These are phyloP conservation scores for Magnusiomyces suaveolens DNA, from an alignment of 1,139 yeast species.

Conservation along the genomic window DNA sequence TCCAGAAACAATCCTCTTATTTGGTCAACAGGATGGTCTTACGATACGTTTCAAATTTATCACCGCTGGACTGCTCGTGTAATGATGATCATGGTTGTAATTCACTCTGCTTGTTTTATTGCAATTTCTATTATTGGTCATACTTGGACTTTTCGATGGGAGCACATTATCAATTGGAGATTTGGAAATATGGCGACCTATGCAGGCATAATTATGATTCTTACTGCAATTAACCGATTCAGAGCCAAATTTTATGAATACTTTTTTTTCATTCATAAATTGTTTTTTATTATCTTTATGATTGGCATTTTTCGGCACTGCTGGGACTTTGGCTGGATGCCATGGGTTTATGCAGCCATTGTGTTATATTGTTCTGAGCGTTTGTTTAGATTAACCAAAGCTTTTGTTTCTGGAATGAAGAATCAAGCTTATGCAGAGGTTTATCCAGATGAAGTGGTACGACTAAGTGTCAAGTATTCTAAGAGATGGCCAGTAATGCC, in stretches of 20 bases:
- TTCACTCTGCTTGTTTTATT: conserved; percentile 30
- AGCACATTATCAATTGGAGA: conserved; percentile 39
- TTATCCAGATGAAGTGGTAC: conserved; percentile 22
- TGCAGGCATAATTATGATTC: conserved; percentile 33
- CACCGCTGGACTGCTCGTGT: conserved; percentile 58
- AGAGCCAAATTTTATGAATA: conserved; percentile 36
- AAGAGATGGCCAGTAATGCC: conserved; percentile 39
- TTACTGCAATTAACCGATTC: conserved; percentile 16
- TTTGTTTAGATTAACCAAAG: conserved; percentile 28
- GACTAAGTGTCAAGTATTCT: conserved; percentile 23
- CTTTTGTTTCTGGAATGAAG: conserved; percentile 35
- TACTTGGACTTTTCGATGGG: conserved; percentile 32
- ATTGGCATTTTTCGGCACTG: conserved; percentile 35
- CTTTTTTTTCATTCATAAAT: conserved; percentile 30
- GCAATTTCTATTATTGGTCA: conserved; percentile 32
- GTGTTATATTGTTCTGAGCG: conserved; percentile 36
- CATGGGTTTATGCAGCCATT: conserved; percentile 34
- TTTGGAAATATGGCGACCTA: conserved; percentile 35
- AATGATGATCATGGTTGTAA: conserved; percentile 39
- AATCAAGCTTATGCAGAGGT: conserved; percentile 32
- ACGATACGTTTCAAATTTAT: conserved; percentile 51
- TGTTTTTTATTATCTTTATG: conserved; percentile 36
- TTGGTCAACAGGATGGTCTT: conserved; percentile 53
- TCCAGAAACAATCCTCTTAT: conserved; percentile 54
- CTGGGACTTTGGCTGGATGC: conserved; percentile 43